Base-by-base conservation (phyloP, 129 eudicot species). In the Chrysanthemum makinoi region DNA sequence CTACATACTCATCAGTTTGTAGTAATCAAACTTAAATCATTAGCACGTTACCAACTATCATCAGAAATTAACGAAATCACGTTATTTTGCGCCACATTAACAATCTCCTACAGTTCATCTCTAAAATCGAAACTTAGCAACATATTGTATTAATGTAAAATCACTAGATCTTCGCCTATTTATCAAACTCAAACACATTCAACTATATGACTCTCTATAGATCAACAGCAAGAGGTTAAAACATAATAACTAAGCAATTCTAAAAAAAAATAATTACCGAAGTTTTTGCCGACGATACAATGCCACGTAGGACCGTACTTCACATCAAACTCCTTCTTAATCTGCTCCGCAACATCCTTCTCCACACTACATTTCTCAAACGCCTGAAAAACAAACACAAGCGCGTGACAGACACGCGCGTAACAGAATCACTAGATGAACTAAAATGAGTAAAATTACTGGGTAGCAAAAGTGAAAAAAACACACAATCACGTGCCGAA, bases 301-400 rank as follows among this genome's bases (percentile, higher is more conserved):
- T 94, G 97, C 99, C 99, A 94, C 70, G 99, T 94, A 20, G 97
- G 97, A 18, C 99, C 99, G 49, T 89, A 85, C 79, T 89, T 90
- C 80, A 82, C 86, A 80, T 94, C 99, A 62, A 94, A 94, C 76
- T 86, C 88, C 96, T 90, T 94, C 85, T 94, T 94, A 12, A 94
- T 90, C 79, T 81, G 73, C 75, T 94, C 99, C 6, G 99, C 99
- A 0, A 87, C 97, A 82, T 94, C 99, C 85, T 94, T 94, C 93
- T 94, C 99, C 66, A 94, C 99, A 66, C 77, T 80, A 79, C 80
- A 75, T 80, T 87, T 94, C 93, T 94, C 99, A 84, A 94, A 94
- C 24, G 99, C 99, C 99, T 90, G 77, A 39, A 75, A 33, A 58
- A 19, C 43, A 46, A 35, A 35, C 44, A 35, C 44, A 35, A 39